Evolutionary conservation across 768 basidiomycete species (phyloP), one percentile per base, ranked within the genome.

Genomic region (Psilocybe subaeruginosa): DNA sequence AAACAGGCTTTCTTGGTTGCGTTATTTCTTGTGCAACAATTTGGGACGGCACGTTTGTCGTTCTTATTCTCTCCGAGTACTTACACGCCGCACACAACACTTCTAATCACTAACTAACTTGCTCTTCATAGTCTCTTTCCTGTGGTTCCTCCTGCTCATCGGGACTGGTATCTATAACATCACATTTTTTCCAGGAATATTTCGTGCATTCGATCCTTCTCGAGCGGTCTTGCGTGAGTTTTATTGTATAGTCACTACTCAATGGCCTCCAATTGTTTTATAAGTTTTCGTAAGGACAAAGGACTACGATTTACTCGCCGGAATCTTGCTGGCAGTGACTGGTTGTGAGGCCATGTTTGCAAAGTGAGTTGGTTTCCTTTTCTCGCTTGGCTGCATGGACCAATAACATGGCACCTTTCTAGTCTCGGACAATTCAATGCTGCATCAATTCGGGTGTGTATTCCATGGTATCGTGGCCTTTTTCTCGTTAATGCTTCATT

Each of bases 401-500:
- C 33, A 35, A 7, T 35, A 35, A 35, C 0, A 35, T 31, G 12
- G 16, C 29, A 48, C 7, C 23, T 12, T 3, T 7, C 19, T 63
- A 88, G 86, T 62, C 78, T 90, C 33, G 89, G 87, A 3, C 87
- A 89, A 65, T 91, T 90, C 76, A 87, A 85, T 69, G 82, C 78
- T 11, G 47, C 73, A 6, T 85, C 87, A 6, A 89, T 89, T 54
- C 81, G 83, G 61, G 81, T 84, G 60, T 50, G 74, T n/a, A 14
- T 9, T 61, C n/a, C 23, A 6, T 33, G 23, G 29, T 8, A 11
- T 41, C 3, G 6, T 30, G 27, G 12, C 41, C 6, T 9, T 9
- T 9, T 11, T 19, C 19, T 11, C 27, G 14, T 6, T 55, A 16
- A 17, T 39, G 1, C 30, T 55, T 19, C 17, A 4, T 5, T 54